Evolutionary conservation across 2,329 filamentous ascomycete species (phyloP), one percentile per base, ranked within the genome.

Genomic region (Hortaea sp.): DNA sequence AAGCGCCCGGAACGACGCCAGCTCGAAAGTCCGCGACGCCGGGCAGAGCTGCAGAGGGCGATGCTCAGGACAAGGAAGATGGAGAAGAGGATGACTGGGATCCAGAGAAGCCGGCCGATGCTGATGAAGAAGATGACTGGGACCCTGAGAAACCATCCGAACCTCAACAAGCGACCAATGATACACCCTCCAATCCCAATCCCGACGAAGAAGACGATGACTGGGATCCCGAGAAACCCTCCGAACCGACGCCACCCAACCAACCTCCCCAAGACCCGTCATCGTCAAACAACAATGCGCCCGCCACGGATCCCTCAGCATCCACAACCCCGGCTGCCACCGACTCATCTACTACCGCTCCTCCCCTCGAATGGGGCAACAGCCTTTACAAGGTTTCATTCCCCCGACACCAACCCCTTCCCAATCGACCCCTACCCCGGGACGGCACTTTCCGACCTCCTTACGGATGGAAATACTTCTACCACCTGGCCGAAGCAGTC

Each of bases 381-480:
- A 81, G 79, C 51, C 88, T 97, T 63, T 98, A 97, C 67, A 81
- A 81, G 13, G 88, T 98, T 44, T 81, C 85, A 42, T 97, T 98
- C 61, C 86, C 88, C 0, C 84, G 84, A 20, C 76, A 83, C 60
- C 61, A 62, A 49, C 50, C 57, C 32, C 46, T 61, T 7, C 51
- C 53, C 29, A 44, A 49, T 10, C 56, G 57, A 38, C 53, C 59
- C 11, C 49, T 66, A 0, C 88, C 89, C 4, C 75, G 80, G 13
- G 88, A 95, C 63, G 92, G 92, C 44, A 76, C 92, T 30, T 98
- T 98, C 70, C 82, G 92, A 5, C 92, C 92, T 5, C 88, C 92
- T 0, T 97, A 88, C 63, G 92, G 90, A 42, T 97, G 92, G 89
- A 95, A 92, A 66, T 98, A 98, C 70, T 94, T 81, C 62, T 98